Percentiles rank a stretch among this genome's conserved stretches.
phyloP scores from a whole-genome alignment of 768 basidiomycete genomes.

The Termitomyces sp. region DNA sequence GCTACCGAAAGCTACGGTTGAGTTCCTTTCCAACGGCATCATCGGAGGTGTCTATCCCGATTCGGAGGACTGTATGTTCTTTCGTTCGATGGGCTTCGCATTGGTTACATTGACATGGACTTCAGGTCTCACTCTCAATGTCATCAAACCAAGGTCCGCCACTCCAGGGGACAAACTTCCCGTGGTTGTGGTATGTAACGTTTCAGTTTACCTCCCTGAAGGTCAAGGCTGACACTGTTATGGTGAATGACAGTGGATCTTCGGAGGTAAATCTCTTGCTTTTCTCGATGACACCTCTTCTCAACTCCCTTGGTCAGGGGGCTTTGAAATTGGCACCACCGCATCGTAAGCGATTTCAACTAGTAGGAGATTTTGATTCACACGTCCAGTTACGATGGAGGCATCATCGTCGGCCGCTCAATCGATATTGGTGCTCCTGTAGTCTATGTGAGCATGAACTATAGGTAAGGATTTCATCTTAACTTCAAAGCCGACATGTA shows the following conservation, averaged over 20 bases:
- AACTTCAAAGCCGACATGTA: neutral
- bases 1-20: constrained; percentile 26
- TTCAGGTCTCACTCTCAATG: constrained; percentile 47
- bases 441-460: constrained; percentile 52
- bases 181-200: constrained; percentile 41
- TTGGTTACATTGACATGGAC: neutral
- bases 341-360: neutral
- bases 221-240: neutral
- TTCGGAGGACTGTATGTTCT: constrained; percentile 38
- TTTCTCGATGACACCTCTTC: neutral
- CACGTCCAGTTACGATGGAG: constrained; percentile 36
- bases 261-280: constrained; percentile 27
- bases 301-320: neutral
- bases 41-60: constrained; percentile 9
- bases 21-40: constrained; percentile 26
- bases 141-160: constrained; percentile 37
- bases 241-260: constrained; percentile 37
- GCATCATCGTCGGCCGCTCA: constrained; percentile 36
- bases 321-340: constrained; percentile 4
- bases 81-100: neutral
- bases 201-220: neutral
- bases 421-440: constrained; percentile 36
- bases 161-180: constrained; percentile 40
- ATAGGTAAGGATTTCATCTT: constrained; percentile 22
- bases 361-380: neutral